phyloP scores from a whole-genome alignment of 306 rosid genomes.

The Crataegus laevigata region DNA sequence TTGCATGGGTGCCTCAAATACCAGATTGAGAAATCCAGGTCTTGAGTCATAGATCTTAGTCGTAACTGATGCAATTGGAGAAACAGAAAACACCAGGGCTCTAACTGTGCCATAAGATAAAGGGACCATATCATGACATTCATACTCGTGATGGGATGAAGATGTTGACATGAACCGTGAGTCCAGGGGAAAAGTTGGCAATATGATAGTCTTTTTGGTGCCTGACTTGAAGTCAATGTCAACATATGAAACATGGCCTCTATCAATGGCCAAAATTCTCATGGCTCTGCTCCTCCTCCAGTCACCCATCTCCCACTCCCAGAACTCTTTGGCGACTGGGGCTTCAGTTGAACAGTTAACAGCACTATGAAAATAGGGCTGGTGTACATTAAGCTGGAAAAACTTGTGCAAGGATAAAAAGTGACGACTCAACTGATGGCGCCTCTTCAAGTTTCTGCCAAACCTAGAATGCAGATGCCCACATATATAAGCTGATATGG shows the following conservation, averaged over 20 bases:
- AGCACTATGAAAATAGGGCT: conserved; percentile 27
- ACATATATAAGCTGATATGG: conserved; percentile 77
- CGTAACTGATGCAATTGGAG: conserved; percentile 51
- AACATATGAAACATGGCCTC: conserved; percentile 61
- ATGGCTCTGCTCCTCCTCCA: conserved; percentile 82
- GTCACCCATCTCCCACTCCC: conserved; percentile 99
- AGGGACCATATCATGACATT: conserved; percentile 41
- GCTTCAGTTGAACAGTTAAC: conserved; percentile 54
- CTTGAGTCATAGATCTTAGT: conserved; percentile 64
- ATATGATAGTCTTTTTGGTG: conserved; percentile 39
- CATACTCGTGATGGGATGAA: conserved; percentile 37
- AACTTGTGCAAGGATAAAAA: conserved; percentile 33
- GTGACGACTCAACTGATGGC: conserved; percentile 46
- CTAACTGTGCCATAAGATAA: conserved; percentile 55
- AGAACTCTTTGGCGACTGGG: conserved; percentile 51
- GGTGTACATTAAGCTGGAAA: conserved; percentile 61
- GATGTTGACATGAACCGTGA: conserved; percentile 72
- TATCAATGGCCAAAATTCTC: conserved; percentile 82
- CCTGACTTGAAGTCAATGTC: conserved; percentile 71
- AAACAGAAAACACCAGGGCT: conserved; percentile 72
- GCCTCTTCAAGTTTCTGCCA: conserved; percentile 84
- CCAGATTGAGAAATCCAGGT: conserved; percentile 47
- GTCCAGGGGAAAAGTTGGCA: conserved; percentile 93
- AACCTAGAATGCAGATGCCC: conserved; percentile 88
- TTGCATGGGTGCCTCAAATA: conserved; percentile 54